Evolutionary conservation across 352 stramenopile species (phyloP).

Genomic region (Globisporangium paddicum): DNA sequence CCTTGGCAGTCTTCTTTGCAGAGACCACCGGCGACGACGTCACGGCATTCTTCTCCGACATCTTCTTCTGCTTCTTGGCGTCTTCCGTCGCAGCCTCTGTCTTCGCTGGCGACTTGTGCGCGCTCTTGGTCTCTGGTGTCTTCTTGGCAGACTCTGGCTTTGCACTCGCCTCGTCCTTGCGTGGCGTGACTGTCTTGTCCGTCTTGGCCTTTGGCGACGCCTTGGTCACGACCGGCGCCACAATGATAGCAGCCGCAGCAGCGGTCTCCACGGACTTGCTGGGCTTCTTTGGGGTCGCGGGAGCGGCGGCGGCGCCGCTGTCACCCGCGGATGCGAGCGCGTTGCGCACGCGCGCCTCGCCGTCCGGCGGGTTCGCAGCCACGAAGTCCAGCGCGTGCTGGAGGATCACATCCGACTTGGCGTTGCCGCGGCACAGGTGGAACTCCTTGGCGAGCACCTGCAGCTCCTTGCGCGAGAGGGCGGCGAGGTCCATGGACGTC

Average conservation of each 20-base stretch:
- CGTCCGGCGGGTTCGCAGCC: conserved; percentile 28
- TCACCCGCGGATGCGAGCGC: conserved; percentile 15
- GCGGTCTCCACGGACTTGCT: neutral
- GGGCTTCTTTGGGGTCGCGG: neutral
- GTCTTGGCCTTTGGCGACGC: conserved; percentile 6
- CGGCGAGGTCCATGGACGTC: conserved; percentile 22
- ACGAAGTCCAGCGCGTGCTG: conserved; percentile 41
- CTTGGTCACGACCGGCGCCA: conserved; percentile 4
- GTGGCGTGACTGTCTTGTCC: conserved; percentile 1
- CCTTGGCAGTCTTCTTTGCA: neutral
- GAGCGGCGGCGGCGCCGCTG: neutral
- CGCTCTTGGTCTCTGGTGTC: conserved; percentile 1
- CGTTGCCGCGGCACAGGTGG: conserved; percentile 56
- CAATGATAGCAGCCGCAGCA: neutral
- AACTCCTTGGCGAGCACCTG: conserved; percentile 63
- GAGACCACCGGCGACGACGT: conserved; percentile 5
- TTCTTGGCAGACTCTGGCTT: conserved; percentile 6
- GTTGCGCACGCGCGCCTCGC: conserved; percentile 27
- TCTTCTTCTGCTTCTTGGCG: conserved; percentile 5
- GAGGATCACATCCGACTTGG: conserved; percentile 64
- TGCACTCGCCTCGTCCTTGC: neutral
- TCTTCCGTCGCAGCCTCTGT: neutral
- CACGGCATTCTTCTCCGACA: conserved; percentile 12
- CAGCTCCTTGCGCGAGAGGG: conserved; percentile 55
- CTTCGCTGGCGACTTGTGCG: conserved; percentile 7